Percentiles rank a stretch among this genome's conserved stretches.
Conservation (phyloP, 1,284 basidiomycete species). For the Erythrobasidium hasegawianum region DNA sequence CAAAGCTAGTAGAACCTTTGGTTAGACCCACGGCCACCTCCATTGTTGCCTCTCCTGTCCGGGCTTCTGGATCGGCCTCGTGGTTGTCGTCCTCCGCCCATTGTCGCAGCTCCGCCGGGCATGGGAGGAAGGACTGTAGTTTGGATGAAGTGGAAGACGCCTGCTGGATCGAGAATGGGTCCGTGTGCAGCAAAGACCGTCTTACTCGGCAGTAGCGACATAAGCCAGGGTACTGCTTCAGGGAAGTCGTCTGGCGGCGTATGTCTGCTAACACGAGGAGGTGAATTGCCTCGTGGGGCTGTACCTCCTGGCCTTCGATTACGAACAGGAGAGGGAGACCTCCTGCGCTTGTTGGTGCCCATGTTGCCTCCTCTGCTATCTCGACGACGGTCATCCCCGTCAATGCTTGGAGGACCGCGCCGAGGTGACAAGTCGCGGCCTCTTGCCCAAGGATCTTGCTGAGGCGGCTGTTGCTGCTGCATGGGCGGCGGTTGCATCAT, state of each 20-base stretch:
- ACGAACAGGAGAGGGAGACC: constrained; percentile 15
- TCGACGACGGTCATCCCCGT: constrained; percentile 24
- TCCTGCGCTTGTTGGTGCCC: constrained; percentile 21
- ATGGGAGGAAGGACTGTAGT: constrained; percentile 9
- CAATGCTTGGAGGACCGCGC: constrained; percentile 17
- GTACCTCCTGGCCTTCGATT: neutral
- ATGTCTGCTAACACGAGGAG: constrained; percentile 25
- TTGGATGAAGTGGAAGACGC: constrained; percentile 16
- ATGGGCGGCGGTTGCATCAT: neutral
- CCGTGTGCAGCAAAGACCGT: constrained; percentile 34
- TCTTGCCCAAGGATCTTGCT: constrained; percentile 4
- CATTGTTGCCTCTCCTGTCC: neutral
- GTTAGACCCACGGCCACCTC: neutral
- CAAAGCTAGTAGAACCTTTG: neutral
- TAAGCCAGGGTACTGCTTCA: constrained; percentile 33
- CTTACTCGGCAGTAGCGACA: constrained; percentile 23
- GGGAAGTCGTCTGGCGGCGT: constrained; percentile 31
- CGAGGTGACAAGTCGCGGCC: constrained; percentile 7
- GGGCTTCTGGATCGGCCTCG: constrained; percentile 24
- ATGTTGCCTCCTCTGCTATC: constrained; percentile 10
- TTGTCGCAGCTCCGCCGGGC: neutral
- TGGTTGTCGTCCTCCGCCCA: neutral
- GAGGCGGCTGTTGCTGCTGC: constrained; percentile 15
- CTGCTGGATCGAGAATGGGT: constrained; percentile 27
- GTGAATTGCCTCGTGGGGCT: constrained; percentile 9